Conservation (phyloP, 2,329 filamentous ascomycete genomes). For the Fusarium siculi region DNA sequence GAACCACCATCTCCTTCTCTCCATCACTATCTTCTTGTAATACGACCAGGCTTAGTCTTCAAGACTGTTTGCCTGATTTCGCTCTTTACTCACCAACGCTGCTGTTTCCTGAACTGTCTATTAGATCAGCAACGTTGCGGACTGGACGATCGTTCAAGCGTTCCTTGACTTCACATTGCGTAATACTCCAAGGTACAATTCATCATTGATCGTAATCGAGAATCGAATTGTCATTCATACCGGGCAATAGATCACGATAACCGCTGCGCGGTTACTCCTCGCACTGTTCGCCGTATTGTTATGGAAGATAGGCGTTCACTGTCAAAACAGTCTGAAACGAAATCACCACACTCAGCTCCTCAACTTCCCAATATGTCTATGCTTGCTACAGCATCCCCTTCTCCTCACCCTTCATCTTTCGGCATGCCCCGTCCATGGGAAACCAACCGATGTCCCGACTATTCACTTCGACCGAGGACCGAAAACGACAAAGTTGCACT, state of each 20-base stretch:
- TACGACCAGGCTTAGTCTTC: slow-evolving; percentile 15
- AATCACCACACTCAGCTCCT: slow-evolving; percentile 38
- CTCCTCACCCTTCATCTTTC: slow-evolving; percentile 53
- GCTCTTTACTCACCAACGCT: slow-evolving; percentile 22
- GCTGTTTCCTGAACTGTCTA: slow-evolving; percentile 10
- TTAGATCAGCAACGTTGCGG: slow-evolving; percentile 1
- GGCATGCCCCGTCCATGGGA: slow-evolving; percentile 55
- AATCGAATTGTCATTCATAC: slow-evolving; percentile 12
- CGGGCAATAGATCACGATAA: slow-evolving; percentile 12
- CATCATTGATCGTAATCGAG: not conserved
- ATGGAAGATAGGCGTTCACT: slow-evolving; percentile 57
- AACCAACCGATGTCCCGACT: slow-evolving; percentile 49
- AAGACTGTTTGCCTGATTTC: slow-evolving; percentile 17
- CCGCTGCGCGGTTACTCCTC: slow-evolving; percentile 37
- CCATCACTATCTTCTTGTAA: slow-evolving; percentile 10
- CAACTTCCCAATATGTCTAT: slow-evolving; percentile 59
- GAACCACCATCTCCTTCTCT: slow-evolving; percentile 14
- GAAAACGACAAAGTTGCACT: slow-evolving; percentile 57
- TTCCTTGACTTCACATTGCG: slow-evolving; percentile 20
- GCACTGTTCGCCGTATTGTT: slow-evolving; percentile 39
- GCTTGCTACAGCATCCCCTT: slow-evolving; percentile 58
- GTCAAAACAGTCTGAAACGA: slow-evolving; percentile 45
- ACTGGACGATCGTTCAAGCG: slow-evolving; percentile 9
- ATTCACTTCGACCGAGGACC: slow-evolving; percentile 48
- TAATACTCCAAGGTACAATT: slow-evolving; percentile 20